A percentile compares a stretch with the other conserved stretches of the same genome.
phyloP scores from a whole-genome alignment of 2,329 filamentous ascomycete genomes.

The Diaporthe batatas region DNA sequence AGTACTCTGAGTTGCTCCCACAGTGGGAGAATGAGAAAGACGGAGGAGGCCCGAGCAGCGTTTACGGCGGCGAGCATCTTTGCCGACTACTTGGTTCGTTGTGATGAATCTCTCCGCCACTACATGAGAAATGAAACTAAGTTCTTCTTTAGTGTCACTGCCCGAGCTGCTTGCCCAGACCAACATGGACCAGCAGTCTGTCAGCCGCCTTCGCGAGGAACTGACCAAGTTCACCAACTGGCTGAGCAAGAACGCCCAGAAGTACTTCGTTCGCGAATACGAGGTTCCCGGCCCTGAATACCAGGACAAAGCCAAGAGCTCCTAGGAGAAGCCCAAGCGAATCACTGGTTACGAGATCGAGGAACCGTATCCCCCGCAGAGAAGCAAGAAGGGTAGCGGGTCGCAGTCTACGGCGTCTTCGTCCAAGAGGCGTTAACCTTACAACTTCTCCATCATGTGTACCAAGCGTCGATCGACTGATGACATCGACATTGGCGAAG shows the following conservation, averaged over 20 bases:
- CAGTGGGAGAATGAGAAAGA: constrained; percentile 77
- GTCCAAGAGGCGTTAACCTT: constrained; percentile 4
- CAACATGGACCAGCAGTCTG: constrained; percentile 95
- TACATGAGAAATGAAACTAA: not conserved
- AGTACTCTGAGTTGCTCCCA: constrained; percentile 84
- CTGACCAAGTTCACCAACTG: constrained; percentile 87
- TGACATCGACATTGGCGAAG: not conserved
- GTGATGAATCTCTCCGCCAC: not conserved
- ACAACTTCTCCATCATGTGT: not conserved
- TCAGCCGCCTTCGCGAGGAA: constrained; percentile 89
- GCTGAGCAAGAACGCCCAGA: constrained; percentile 81
- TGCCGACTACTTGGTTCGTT: constrained; percentile 86
- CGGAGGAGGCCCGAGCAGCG: constrained; percentile 73
- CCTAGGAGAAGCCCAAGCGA: constrained; percentile 30
- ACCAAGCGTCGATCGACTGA: not conserved
- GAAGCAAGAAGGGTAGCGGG: constrained; percentile 8
- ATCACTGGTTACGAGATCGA: constrained; percentile 18
- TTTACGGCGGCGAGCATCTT: constrained; percentile 94
- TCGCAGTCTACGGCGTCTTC: not conserved
- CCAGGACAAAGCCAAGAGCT: constrained; percentile 70
- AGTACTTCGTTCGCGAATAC: constrained; percentile 84
- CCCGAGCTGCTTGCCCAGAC: constrained; percentile 96
- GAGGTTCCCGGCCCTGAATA: constrained; percentile 80
- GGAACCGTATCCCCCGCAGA: not conserved
- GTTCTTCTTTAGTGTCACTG: constrained; percentile 75